A percentile compares a stretch with the other conserved stretches of the same genome.
Evolutionary conservation across 2,329 filamentous ascomycete genomes (phyloP).

Genomic region (Exophiala bonariae): DNA sequence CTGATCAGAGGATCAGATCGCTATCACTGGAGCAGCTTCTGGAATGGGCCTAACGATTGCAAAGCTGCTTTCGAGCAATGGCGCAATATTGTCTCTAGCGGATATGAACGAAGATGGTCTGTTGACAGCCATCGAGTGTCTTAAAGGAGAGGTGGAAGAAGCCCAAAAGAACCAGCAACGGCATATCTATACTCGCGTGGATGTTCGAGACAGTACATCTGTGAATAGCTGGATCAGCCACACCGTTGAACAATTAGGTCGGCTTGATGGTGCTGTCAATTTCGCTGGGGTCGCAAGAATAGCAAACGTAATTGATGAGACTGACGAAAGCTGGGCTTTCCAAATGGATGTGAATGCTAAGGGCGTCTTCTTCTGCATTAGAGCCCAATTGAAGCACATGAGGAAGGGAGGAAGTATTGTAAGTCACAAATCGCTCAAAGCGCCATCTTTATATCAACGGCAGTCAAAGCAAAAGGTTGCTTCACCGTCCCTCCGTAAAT

Average conservation of each 20-base stretch:
- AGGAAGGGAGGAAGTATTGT: conserved; percentile 12
- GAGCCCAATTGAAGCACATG: conserved; percentile 49
- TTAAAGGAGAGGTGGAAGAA: conserved; percentile 25
- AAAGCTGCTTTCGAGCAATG: conserved; percentile 44
- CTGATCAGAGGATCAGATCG: no score
- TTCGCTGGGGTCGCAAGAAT: conserved; percentile 26
- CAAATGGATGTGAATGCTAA: conserved; percentile 46
- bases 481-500: no score
- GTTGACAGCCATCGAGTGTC: conserved; percentile 29
- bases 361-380: conserved; percentile 52
- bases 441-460: no score
- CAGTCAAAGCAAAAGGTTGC: no score
- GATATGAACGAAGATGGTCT: conserved; percentile 42
- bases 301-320: conserved; percentile 30
- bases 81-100: conserved; percentile 49
- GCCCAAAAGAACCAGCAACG: no score
- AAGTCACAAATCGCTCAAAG: conserved; percentile 3
- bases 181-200: conserved; percentile 7
- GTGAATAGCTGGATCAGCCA: conserved; percentile 13
- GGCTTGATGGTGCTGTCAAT: conserved; percentile 17
- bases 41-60: conserved; percentile 53
- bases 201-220: conserved; percentile 7
- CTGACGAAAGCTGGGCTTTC: conserved; percentile 42
- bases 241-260: conserved; percentile 12
- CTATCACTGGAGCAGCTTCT: conserved; percentile 31